Conservation (phyloP, 2,329 filamentous ascomycete species). For the Malbranchea zuffiana region DNA sequence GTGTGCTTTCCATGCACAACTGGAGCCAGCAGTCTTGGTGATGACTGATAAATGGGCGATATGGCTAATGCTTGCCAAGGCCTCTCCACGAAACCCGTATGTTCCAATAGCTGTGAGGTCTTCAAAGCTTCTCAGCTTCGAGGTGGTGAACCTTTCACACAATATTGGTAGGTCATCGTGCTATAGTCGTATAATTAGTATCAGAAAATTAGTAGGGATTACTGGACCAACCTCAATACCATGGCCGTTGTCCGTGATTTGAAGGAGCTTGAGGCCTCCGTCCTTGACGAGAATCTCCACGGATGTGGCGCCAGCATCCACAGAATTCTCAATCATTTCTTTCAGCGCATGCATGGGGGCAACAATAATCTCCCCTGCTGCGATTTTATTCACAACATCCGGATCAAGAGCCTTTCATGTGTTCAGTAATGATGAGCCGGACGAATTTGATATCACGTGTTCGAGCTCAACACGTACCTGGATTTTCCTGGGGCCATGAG, state of each 20-base stretch:
- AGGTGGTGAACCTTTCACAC: slow-evolving; percentile 93
- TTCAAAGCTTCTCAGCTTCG: slow-evolving; percentile 87
- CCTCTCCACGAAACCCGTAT: slow-evolving; percentile 96
- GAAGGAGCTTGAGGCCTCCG: slow-evolving; percentile 83
- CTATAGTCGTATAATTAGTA: slow-evolving; percentile 35
- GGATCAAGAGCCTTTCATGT: slow-evolving; percentile 62
- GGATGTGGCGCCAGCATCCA: slow-evolving; percentile 89
- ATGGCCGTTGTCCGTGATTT: slow-evolving; percentile 94
- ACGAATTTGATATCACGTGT: background rate
- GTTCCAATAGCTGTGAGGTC: slow-evolving; percentile 82
- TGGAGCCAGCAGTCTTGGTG: slow-evolving; percentile 80
- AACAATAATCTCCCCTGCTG: slow-evolving; percentile 95
- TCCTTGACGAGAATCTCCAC: slow-evolving; percentile 90
- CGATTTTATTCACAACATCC: slow-evolving; percentile 96
- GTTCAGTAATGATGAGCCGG: background rate
- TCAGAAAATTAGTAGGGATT: background rate
- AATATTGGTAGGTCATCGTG: slow-evolving; percentile 84
- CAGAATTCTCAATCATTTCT: slow-evolving; percentile 91
- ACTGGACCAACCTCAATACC: slow-evolving; percentile 69
- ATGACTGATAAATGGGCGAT: slow-evolving; percentile 93
- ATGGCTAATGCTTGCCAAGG: slow-evolving; percentile 93
- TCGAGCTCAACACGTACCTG: slow-evolving; percentile 32
- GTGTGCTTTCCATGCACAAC: slow-evolving; percentile 79
- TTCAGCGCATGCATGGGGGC: slow-evolving; percentile 93
- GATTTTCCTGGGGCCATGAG: slow-evolving; percentile 40